Conservation (phyloP, 495 filamentous ascomycete genomes). For the Neurospora intermedia region DNA sequence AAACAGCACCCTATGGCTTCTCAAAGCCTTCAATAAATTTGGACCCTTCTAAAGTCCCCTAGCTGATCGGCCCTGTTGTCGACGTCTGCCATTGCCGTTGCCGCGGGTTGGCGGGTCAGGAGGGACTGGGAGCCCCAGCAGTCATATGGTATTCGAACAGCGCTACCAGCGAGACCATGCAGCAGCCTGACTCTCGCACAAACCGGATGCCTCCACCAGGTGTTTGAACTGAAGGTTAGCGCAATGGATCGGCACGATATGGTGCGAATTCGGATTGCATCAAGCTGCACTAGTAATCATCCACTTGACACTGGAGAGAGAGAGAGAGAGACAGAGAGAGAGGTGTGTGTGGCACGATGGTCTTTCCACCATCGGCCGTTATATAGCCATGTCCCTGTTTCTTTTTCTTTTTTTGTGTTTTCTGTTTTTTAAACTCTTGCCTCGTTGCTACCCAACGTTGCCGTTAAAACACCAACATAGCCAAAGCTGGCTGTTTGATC, state of each 20-base stretch:
- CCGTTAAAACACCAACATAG: not conserved
- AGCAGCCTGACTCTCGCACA: not conserved
- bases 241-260: not conserved
- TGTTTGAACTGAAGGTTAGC: not conserved
- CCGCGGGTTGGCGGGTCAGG: not conserved
- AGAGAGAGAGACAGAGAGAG: not conserved
- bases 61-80: not conserved
- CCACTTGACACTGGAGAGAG: not conserved
- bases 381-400: not conserved
- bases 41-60: not conserved
- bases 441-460: not conserved
- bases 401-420: not conserved
- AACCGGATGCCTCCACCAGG: not conserved
- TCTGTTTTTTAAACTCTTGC: not conserved
- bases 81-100: not conserved
- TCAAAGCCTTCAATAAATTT: not conserved
- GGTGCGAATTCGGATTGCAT: not conserved
- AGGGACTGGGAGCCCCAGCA: conserved; percentile 1
- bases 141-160: conserved; percentile 2
- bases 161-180: not conserved
- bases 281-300: not conserved
- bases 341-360: not conserved
- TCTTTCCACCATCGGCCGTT: not conserved
- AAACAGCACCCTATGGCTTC: not conserved
- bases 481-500: not conserved